Conservation (phyloP, 768 basidiomycete species). For the Rhodocollybia butyracea region DNA sequence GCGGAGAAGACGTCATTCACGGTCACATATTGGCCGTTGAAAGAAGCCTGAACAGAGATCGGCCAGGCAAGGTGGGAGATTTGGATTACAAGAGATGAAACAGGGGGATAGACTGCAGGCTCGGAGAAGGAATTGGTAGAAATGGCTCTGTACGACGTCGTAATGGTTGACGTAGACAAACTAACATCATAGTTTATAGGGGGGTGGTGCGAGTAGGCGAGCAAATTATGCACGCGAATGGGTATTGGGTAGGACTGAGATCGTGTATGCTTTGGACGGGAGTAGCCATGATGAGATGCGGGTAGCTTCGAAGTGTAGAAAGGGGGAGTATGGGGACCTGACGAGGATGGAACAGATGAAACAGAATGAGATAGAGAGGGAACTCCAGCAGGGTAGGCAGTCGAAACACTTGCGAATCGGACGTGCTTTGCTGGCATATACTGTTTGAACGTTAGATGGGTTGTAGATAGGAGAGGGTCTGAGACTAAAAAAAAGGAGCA, state of each 20-base stretch:
- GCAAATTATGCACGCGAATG: neutral
- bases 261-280: neutral
- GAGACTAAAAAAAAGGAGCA: neutral
- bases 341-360: neutral
- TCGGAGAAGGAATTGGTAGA: constrained; percentile 33
- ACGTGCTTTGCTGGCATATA: constrained; percentile 8
- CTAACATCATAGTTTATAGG: constrained; percentile 36
- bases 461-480: neutral
- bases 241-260: neutral
- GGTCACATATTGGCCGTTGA: constrained; percentile 30
- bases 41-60: constrained; percentile 12
- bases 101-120: constrained; percentile 39
- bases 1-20: constrained; percentile 42
- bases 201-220: constrained; percentile 30
- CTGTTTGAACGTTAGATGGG: neutral
- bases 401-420: constrained; percentile 1
- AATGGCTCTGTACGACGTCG: constrained; percentile 11
- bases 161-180: constrained; percentile 27
- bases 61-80: constrained; percentile 22
- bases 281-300: neutral
- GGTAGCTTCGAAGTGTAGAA: neutral
- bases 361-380: constrained; percentile 3
- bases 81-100: constrained; percentile 29
- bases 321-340: neutral
- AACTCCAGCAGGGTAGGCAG: neutral